Base-by-base conservation (phyloP, 83 land plant genomes). In the Picea mariana region DNA sequence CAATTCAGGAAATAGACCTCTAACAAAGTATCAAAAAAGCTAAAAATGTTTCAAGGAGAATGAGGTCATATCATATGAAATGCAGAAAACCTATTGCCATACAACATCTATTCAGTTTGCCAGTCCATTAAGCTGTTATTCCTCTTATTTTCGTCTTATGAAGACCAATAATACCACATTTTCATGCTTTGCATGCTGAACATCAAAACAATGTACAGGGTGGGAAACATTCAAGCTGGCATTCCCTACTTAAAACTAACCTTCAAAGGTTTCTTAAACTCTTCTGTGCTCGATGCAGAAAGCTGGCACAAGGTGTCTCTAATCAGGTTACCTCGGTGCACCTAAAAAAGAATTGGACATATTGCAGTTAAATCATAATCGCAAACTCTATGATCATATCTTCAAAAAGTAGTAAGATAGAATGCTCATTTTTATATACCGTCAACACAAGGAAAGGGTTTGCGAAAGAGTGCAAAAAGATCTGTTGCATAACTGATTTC, bases 241-340 rank as follows among this genome's bases (percentile, higher is more conserved):
- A 69, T 17, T 34, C 44, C 73, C 38, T 34, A 69, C 47, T 17
- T 18, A 44, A 44, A 18, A 76, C 49, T 38, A 24, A 88, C 90
- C 90, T 82, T 86, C 67, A 86, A 77, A 65, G 90, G 90, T 72
- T 88, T 88, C 79, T 86, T 86, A 79, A 83, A 82, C 18, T 88
- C 83, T 24, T 60, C 75, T n/a, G 23, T 66, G n/a, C 81, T 87
- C 9, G 68, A 75, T 40, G 61, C 52, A 67, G 82, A 64, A 61
- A 88, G 62, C 64, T 88, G 90, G n/a, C 42, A 78, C 85, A 88
- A 66, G 26, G 83, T 86, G 82, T 88, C 90, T 20, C 63, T 78
- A 44, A 88, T 73, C 76, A 88, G 77, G 52, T 80, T n/a, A 58
- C 67, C 81, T 27, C 90, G 82, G 38, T 85, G 81, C 42, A 88